Evolutionary conservation across 495 filamentous ascomycete species (phyloP), one percentile per base, ranked within the genome.

Genomic region (Sordaria brevicollis): DNA sequence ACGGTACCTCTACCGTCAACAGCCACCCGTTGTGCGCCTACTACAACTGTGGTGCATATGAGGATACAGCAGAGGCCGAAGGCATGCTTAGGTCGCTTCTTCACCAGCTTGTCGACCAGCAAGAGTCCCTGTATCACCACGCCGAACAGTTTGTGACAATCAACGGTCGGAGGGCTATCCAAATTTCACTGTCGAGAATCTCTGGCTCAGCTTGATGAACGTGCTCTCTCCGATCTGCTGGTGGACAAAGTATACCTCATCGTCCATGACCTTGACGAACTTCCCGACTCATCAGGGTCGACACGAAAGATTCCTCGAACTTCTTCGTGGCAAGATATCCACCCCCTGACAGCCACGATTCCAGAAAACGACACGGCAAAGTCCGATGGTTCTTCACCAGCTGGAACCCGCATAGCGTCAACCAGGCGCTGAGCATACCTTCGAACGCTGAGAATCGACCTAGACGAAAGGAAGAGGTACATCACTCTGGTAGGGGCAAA

Each of bases 71-170:
- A n/a, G n/a, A n/a, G n/a, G n/a, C n/a, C n/a, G n/a, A n/a, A n/a
- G n/a, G n/a, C n/a, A n/a, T 82, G 17, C 73, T 82, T 13, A 82
- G 79, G 67, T 80, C 75, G 31, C 57, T 81, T 31, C 68, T 81
- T 7, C 70, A 71, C 36, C 80, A 82, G 67, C 71, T 82, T 2
- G 77, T 79, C 21, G 35, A 74, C 11, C 72, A 80, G 67, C 76
- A 80, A 67, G 76, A 76, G 54, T 71, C 71, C 0, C 72, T 82
- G 67, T 70, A 13, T 76, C n/a, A n/a, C n/a, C n/a, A 82, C 41
- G 79, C 78, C 4, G 79, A 79, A 35, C 43, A 71, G 19, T 81
- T 79, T 66, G 67, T 73, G 11, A 76, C 75, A 1, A 21, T 29
- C n/a, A 71, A 75, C n/a, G 76, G 75, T 9, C 38, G 71, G 5